Evolutionary conservation across 164 flowering plant genomes (phyloP), one percentile per base, ranked within the genome.

Genomic region (Liriodendron chinense): DNA sequence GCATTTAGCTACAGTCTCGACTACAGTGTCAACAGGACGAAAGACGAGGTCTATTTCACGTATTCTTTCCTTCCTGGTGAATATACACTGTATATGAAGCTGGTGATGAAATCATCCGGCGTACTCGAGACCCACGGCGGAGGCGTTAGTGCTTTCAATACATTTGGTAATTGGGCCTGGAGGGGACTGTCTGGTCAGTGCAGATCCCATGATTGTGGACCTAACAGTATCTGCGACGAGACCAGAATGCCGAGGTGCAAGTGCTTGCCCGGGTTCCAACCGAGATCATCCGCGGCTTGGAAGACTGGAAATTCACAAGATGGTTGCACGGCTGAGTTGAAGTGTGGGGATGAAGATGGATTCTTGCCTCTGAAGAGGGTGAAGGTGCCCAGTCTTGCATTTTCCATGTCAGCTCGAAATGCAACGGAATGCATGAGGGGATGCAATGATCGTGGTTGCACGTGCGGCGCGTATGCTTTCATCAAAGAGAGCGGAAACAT

Each of bases 301-400:
- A 16, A 56, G 1, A 3, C 3, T 12, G 43, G 21, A 0, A 76
- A 78, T 34, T 74, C 78, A 77, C 59, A 77, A 53, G 73, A 49
- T 25, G 87, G 86, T 10, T 87, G 88, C 61, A 69, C 50, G 2
- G 21, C 72, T 20, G 70, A 20, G 72, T 50, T 79, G 72, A 47
- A 77, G 9, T 84, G 87, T 49, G 49, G 71, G 1, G 53, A 47
- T 0, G 76, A 73, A 3, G 78, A 78, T 7, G 84, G 70, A 2
- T 86, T 88, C 47, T 23, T 69, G 70, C 69, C 43, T 72, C 65
- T 78, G 20, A 7, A 67, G 5, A 50, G 70, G 6, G 28, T 86
- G 62, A 82, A 82, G 57, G 14, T 85, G 73, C 86, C 87, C 1
- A 83, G 82, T n/a, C 25, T 13, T 13, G 8, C 49, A 2, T 0